These are phyloP conservation scores for Suhomyces bokatorum DNA, from an alignment of 1,139 yeast genomes.

Conservation along the genomic window DNA sequence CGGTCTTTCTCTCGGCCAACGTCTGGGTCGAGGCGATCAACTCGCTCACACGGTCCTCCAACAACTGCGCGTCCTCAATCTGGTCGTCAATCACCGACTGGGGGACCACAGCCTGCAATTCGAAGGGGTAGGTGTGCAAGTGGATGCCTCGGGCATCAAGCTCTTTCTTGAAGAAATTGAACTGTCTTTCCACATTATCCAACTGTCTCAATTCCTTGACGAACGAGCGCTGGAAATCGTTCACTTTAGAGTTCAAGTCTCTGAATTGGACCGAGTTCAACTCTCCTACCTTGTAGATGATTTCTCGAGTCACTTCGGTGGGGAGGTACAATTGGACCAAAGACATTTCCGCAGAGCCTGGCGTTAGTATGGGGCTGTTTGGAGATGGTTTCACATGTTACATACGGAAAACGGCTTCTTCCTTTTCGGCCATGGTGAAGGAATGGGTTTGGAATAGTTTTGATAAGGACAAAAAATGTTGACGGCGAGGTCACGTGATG, in stretches of 20 bases:
- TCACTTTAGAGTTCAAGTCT: conserved; percentile 66
- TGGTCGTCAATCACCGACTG: conserved; percentile 77
- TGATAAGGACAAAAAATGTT: conserved; percentile 4
- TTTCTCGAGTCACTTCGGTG: conserved; percentile 65
- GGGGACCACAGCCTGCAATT: conserved; percentile 38
- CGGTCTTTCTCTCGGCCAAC: conserved; percentile 37
- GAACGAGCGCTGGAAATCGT: conserved; percentile 71
- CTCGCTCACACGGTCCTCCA: conserved; percentile 46
- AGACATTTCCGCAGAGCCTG: conserved; percentile 77
- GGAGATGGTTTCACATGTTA: conserved; percentile 11
- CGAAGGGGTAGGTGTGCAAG: conserved; percentile 46
- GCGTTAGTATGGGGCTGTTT: conserved; percentile 17
- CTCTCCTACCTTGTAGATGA: conserved; percentile 64
- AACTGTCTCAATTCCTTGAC: conserved; percentile 66
- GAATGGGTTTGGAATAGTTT: background rate
- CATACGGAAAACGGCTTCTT: conserved; percentile 73
- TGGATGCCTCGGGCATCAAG: conserved; percentile 51
- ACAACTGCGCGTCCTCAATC: conserved; percentile 60
- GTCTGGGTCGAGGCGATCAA: conserved; percentile 39
- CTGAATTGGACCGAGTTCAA: conserved; percentile 66
- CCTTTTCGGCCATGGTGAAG: conserved; percentile 33
- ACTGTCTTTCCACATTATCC: conserved; percentile 70
- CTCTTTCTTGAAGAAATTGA: conserved; percentile 50
- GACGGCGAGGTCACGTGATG: conserved; percentile 3
- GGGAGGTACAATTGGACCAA: conserved; percentile 74